Conservation (phyloP, 129 eudicot genomes). For the Dittrichia graveolens region DNA sequence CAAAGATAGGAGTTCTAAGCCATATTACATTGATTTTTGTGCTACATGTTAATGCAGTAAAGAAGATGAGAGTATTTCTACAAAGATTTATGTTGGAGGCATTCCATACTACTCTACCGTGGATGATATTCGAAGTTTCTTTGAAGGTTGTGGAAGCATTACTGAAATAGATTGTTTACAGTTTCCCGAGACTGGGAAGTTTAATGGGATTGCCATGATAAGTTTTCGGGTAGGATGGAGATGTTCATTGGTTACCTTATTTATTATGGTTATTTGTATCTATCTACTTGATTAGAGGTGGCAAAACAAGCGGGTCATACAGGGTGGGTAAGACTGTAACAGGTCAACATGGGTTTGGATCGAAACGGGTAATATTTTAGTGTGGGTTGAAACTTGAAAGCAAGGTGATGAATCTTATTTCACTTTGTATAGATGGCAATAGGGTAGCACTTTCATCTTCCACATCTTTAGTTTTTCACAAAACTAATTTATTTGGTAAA, state of each 20-base stretch:
- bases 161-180: slow-evolving; percentile 78
- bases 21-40: background rate
- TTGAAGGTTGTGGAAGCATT: slow-evolving; percentile 93
- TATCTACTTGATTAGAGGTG: no score
- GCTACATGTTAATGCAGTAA: slow-evolving; percentile 47
- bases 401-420: no score
- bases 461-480: no score
- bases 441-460: no score
- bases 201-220: slow-evolving; percentile 94
- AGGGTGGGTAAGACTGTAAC: no score
- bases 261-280: background rate
- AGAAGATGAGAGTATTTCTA: slow-evolving; percentile 41
- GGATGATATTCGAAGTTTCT: slow-evolving; percentile 90
- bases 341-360: no score
- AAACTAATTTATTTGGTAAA: no score
- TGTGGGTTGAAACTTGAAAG: no score
- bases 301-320: no score
- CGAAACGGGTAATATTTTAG: no score
- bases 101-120: slow-evolving; percentile 93
- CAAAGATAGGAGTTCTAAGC: slow-evolving; percentile 14
- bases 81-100: slow-evolving; percentile 93
- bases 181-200: slow-evolving; percentile 93
- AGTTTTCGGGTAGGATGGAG: slow-evolving; percentile 69
- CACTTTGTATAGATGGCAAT: no score
- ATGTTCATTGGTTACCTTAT: background rate